Conservation (phyloP, 1,284 basidiomycete species). For the Papiliotrema flavescens region DNA sequence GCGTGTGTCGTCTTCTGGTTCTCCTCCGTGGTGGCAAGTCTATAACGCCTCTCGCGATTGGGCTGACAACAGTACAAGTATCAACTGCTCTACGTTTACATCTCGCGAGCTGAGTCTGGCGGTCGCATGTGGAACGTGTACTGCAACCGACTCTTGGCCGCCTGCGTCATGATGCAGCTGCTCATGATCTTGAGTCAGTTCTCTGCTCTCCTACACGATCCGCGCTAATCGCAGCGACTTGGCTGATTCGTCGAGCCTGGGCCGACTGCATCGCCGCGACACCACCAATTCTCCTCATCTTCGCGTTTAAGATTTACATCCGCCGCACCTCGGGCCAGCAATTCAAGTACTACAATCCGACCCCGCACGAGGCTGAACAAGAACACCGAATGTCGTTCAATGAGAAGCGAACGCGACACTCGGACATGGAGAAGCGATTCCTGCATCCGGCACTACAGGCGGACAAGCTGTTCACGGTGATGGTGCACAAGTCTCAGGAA, state of each 20-base stretch:
- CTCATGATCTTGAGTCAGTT: slow-evolving; percentile 79
- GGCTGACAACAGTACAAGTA: slow-evolving; percentile 66
- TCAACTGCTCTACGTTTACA: slow-evolving; percentile 90
- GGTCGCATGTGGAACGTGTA: slow-evolving; percentile 91
- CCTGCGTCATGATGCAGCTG: slow-evolving; percentile 73
- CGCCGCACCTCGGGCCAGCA: slow-evolving; percentile 61
- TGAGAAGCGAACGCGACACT: slow-evolving; percentile 26
- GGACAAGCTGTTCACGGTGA: slow-evolving; percentile 47
- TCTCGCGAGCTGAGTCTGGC: slow-evolving; percentile 83
- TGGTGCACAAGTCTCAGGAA: slow-evolving; percentile 51
- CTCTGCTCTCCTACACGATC: not conserved
- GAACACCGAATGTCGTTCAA: slow-evolving; percentile 27
- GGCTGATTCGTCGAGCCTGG: slow-evolving; percentile 71
- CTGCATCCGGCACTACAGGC: slow-evolving; percentile 52
- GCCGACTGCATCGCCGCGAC: slow-evolving; percentile 52
- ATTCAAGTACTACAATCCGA: slow-evolving; percentile 67
- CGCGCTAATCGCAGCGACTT: slow-evolving; percentile 61
- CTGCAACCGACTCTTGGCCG: slow-evolving; percentile 75
- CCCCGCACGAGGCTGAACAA: slow-evolving; percentile 45
- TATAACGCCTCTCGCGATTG: slow-evolving; percentile 58
- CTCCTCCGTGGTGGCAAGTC: slow-evolving; percentile 42
- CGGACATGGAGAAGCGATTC: slow-evolving; percentile 49
- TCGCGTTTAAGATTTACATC: slow-evolving; percentile 78
- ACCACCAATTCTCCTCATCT: slow-evolving; percentile 71
- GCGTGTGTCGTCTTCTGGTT: slow-evolving; percentile 77